Evolutionary conservation across 2,329 filamentous ascomycete genomes (phyloP).

Genomic region (Talaromyces sp.): DNA sequence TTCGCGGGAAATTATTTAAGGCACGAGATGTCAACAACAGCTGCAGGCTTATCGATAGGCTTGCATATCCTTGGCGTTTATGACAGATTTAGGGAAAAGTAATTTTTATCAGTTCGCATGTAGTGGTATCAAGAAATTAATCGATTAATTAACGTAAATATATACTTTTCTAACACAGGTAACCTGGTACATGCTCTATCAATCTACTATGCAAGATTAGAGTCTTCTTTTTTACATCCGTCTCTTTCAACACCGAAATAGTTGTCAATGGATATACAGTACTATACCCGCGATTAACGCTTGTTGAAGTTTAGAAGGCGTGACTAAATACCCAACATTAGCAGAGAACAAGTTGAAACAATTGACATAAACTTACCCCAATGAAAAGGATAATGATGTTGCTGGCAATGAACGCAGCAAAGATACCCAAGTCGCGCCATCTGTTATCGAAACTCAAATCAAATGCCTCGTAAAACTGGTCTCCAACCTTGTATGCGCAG

Average conservation of each 20-base stretch:
- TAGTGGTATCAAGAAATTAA: background rate
- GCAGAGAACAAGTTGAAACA: conserved; percentile 4
- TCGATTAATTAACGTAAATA: background rate
- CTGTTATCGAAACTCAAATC: conserved; percentile 62
- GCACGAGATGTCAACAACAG: background rate
- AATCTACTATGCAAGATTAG: background rate
- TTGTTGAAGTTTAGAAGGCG: conserved; percentile 45
- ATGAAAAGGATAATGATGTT: conserved; percentile 65
- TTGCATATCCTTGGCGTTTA: too few species aligned
- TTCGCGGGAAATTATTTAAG: conserved; percentile 6
- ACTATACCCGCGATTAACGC: conserved; percentile 21
- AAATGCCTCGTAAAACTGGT: conserved; percentile 70
- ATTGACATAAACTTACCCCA: conserved; percentile 47
- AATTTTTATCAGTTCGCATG: too few species aligned
- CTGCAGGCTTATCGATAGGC: too few species aligned
- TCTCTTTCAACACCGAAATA: background rate
- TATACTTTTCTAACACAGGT: background rate
- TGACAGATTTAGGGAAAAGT: too few species aligned
- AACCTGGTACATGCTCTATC: background rate
- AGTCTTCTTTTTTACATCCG: background rate
- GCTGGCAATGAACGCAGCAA: conserved; percentile 67
- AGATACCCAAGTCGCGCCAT: conserved; percentile 81
- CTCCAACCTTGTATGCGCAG: conserved; percentile 74
- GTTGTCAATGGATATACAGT: background rate
- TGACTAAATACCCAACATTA: conserved; percentile 23